Evolutionary conservation across 768 basidiomycete genomes (phyloP), one percentile per base, ranked within the genome.

Genomic region (Boletus fagicola): DNA sequence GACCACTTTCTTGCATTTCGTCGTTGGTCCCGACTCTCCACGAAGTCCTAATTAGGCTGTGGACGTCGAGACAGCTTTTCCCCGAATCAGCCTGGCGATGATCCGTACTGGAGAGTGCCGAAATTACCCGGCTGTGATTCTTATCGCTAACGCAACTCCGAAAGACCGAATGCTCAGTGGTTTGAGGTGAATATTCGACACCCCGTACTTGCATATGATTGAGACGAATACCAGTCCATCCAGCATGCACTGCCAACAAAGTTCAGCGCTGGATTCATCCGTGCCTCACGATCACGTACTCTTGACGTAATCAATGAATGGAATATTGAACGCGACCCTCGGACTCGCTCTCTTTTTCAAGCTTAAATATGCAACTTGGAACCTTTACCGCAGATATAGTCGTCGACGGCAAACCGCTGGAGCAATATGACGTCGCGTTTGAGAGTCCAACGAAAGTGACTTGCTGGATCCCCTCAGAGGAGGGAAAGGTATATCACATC

Each of bases 401-500:
- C 13, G 40, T 68, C n/a, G 59, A 64, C 5, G 62, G 31, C 0
- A 53, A 58, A 26, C 52, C 53, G 10, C 33, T 62, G 7, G 44
- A 57, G 26, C 58, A 68, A 49, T 62, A 64, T 36, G 62, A 61
- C 13, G 39, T 60, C 16, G 44, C 30, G 1, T 20, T 31, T 3
- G 54, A 56, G 38, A 49, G 18, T 33, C 50, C 57, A 24, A 63
- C 67, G 4, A 38, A 46, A n/a, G 54, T 38, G 12, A 62, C 60
- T 13, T 68, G 67, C 39, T 68, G 64, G 62, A 54, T 68, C 20
- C 51, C 64, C 15, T 68, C 67, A 0, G 58, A 68, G 50, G 60
- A 60, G 9, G 65, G 62, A 53, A 69, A 67, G 48, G 67, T 53
- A 43, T 22, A 16, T n/a, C 45, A 10, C 26, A 15, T 28, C 13